phyloP scores from a whole-genome alignment of 768 basidiomycete genomes.

The Phylloporus arenicola region DNA sequence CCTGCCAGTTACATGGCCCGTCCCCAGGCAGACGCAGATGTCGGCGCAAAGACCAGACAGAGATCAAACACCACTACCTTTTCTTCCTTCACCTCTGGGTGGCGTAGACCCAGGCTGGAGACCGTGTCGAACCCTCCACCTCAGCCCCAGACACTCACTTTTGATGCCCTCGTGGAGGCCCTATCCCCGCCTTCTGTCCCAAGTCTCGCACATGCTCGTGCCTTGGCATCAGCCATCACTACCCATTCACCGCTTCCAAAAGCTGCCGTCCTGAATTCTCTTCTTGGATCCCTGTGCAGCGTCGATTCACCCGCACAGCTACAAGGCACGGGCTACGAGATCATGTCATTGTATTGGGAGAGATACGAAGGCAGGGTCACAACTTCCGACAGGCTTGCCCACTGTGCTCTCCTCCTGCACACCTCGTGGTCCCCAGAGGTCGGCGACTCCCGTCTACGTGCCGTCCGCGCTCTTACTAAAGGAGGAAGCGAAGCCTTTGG shows the following conservation, averaged over 20 bases:
- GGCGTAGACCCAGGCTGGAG: slow-evolving; percentile 34
- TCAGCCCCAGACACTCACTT: slow-evolving; percentile 23
- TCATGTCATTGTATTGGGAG: slow-evolving; percentile 65
- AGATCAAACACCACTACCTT: slow-evolving; percentile 43
- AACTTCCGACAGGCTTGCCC: slow-evolving; percentile 56
- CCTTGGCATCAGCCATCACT: slow-evolving; percentile 48
- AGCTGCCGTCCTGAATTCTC: slow-evolving; percentile 48
- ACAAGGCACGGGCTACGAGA: slow-evolving; percentile 67
- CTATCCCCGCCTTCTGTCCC: slow-evolving; percentile 56
- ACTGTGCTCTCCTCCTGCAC: slow-evolving; percentile 57
- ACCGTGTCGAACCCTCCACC: slow-evolving; percentile 24
- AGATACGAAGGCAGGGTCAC: slow-evolving; percentile 44
- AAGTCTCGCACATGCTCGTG: slow-evolving; percentile 56
- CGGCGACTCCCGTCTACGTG: slow-evolving; percentile 67
- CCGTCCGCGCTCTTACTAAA: slow-evolving; percentile 58
- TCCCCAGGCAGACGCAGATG: slow-evolving; percentile 29
- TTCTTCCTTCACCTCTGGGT: slow-evolving; percentile 31
- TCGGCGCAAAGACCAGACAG: slow-evolving; percentile 29
- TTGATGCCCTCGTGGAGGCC: slow-evolving; percentile 45
- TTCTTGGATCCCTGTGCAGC: slow-evolving; percentile 57
- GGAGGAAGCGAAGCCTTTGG: slow-evolving; percentile 58
- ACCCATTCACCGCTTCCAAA: slow-evolving; percentile 53
- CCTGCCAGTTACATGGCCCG: slow-evolving; percentile 25
- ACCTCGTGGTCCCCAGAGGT: slow-evolving; percentile 58
- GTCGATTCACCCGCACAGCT: slow-evolving; percentile 48